These are phyloP conservation scores for Russula earlei DNA, from an alignment of 768 basidiomycete genomes.

Conservation along the genomic window DNA sequence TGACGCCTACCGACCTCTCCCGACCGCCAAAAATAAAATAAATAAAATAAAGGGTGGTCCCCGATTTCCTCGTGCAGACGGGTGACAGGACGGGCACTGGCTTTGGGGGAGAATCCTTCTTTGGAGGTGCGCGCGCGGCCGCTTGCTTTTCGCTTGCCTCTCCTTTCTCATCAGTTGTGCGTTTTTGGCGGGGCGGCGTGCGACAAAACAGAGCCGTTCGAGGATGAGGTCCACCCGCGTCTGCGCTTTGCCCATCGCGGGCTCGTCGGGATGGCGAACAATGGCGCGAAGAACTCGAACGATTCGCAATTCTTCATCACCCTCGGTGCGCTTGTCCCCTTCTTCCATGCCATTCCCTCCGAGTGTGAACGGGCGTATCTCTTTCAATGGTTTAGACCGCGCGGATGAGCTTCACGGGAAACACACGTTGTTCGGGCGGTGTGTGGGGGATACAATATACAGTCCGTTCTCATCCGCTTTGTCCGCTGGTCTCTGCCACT, in stretches of 20 bases:
- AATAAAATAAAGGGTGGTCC: conserved; percentile 72
- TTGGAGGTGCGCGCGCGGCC: conserved; percentile 50
- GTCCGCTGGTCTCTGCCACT: background rate
- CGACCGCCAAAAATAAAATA: too few relatives aligned
- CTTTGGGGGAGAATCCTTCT: conserved; percentile 88
- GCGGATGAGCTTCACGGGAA: conserved; percentile 92
- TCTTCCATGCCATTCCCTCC: background rate
- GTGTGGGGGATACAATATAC: conserved; percentile 80
- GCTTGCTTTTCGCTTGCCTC: background rate
- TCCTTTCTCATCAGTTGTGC: too few relatives aligned
- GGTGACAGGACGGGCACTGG: conserved; percentile 92
- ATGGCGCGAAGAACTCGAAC: conserved; percentile 78
- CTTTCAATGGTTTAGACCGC: conserved; percentile 42
- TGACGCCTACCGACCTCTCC: background rate
- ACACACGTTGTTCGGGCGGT: conserved; percentile 89
- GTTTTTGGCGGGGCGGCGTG: too few relatives aligned
- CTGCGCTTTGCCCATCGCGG: conserved; percentile 86
- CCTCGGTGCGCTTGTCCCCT: conserved; percentile 44
- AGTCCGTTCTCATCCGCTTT: conserved; percentile 39
- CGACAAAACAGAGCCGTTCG: conserved; percentile 58
- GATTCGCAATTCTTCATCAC: conserved; percentile 96
- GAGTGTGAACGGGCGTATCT: background rate
- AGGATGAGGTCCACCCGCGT: conserved; percentile 90
- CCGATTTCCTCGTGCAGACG: conserved; percentile 89
- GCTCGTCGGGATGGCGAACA: conserved; percentile 90